These are phyloP conservation scores for Phytophthora constricta DNA, from an alignment of 352 stramenopile genomes.

Conservation along the genomic window DNA sequence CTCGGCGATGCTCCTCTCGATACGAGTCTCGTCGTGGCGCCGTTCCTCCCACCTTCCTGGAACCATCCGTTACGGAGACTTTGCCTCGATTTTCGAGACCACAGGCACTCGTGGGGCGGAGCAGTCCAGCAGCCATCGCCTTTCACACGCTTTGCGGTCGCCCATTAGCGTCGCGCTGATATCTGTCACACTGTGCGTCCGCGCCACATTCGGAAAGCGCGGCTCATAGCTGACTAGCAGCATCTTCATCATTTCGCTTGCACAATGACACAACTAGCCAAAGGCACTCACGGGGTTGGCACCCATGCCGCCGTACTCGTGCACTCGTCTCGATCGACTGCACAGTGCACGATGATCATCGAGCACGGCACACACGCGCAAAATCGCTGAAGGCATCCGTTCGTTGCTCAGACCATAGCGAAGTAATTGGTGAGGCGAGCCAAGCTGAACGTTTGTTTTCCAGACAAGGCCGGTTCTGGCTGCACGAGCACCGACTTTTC, in stretches of 20 bases:
- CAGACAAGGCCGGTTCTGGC: constrained; percentile 23
- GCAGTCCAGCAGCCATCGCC: background rate
- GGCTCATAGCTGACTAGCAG: too few relatives aligned
- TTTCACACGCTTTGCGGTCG: constrained; percentile 6
- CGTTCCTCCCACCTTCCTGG: constrained; percentile 4
- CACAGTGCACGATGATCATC: too few relatives aligned
- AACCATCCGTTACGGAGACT: constrained; percentile 11
- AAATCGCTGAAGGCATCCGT: too few relatives aligned
- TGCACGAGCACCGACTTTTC: constrained; percentile 1
- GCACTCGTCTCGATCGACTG: background rate
- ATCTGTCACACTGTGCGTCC: constrained; percentile 17
- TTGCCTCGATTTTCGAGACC: constrained; percentile 14
- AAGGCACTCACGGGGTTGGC: background rate
- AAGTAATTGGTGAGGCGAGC: constrained; percentile 23
- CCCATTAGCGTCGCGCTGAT: constrained; percentile 20
- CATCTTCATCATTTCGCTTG: background rate
- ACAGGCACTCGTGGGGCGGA: too few relatives aligned
- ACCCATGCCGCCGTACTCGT: constrained; percentile 20
- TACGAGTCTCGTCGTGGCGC: constrained; percentile 28
- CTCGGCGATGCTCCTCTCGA: background rate
- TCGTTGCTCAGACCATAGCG: too few relatives aligned
- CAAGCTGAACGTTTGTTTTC: constrained; percentile 24
- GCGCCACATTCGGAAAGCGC: constrained; percentile 1
- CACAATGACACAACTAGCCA: constrained; percentile 16
- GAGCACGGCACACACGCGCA: too few relatives aligned